Percentiles rank a stretch among this genome's conserved stretches.
Conservation (phyloP, 2,329 filamentous ascomycete species). For the Botrytis porri region DNA sequence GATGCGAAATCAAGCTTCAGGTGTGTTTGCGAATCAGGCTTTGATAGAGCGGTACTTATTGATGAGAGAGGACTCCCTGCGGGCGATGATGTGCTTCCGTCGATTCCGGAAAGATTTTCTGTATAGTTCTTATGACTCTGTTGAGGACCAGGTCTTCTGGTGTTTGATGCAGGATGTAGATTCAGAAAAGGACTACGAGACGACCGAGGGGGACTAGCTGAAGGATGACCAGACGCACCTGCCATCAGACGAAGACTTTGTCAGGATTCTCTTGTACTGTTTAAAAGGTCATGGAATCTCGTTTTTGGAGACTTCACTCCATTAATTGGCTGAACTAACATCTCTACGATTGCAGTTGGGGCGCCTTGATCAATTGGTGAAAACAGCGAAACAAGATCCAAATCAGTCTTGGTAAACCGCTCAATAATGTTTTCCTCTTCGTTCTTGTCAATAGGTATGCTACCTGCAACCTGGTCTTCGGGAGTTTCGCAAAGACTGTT, state of each 20-base stretch:
- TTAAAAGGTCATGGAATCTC: neutral
- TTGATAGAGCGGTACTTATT: neutral
- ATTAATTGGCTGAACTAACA: neutral
- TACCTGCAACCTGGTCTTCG: too few relatives aligned
- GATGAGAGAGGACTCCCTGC: neutral
- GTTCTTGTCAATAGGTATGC: neutral
- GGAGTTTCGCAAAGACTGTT: neutral
- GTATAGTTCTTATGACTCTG: neutral
- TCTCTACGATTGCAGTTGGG: neutral
- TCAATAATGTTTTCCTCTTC: neutral
- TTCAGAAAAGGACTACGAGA: neutral
- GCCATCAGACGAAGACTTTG: neutral
- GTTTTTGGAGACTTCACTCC: neutral
- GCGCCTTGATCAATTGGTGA: neutral
- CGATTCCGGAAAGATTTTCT: neutral
- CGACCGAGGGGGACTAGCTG: neutral
- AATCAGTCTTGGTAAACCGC: neutral
- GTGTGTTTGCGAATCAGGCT: neutral
- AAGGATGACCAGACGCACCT: neutral
- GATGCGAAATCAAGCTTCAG: neutral
- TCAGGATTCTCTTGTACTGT: neutral
- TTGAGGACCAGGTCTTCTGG: neutral
- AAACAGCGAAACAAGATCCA: neutral
- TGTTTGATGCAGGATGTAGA: neutral
- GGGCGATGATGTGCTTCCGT: neutral